Evolutionary conservation across 441 rosid genomes (phyloP).

Genomic region (Codiaeum variegatum): DNA sequence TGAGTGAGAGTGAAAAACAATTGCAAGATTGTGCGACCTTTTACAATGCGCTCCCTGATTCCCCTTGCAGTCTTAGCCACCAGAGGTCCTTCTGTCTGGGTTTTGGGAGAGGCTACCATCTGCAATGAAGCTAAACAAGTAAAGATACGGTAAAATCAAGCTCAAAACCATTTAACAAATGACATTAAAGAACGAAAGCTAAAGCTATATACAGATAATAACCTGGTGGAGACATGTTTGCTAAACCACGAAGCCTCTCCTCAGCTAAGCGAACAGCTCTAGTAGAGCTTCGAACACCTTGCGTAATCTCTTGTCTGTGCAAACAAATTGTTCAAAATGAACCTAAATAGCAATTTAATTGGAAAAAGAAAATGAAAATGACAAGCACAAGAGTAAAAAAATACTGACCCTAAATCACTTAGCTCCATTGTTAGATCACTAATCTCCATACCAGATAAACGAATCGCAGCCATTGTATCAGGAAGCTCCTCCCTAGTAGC

Average conservation of each 20-base stretch:
- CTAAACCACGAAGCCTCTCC: constrained; percentile 62
- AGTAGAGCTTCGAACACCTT: constrained; percentile 76
- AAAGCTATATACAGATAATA: constrained; percentile 12
- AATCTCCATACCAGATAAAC: constrained; percentile 90
- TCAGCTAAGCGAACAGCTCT: constrained; percentile 76
- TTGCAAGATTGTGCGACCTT: constrained; percentile 59
- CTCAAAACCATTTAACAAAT: constrained; percentile 8
- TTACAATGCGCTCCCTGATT: constrained; percentile 57
- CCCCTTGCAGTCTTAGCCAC: constrained; percentile 59
- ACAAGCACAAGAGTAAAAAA: not conserved
- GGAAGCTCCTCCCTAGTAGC: constrained; percentile 84
- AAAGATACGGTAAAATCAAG: constrained; percentile 43
- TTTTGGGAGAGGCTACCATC: constrained; percentile 38
- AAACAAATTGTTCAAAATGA: not conserved
- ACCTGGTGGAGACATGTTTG: constrained; percentile 58
- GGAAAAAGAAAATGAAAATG: not conserved
- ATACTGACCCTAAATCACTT: constrained; percentile 72
- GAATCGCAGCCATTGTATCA: constrained; percentile 84
- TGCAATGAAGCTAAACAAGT: constrained; percentile 79
- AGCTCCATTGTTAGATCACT: constrained; percentile 88
- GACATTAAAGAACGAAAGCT: not conserved
- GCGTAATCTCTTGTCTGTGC: constrained; percentile 76
- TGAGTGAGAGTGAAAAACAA: constrained; percentile 39
- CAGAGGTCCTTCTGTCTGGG: constrained; percentile 38
- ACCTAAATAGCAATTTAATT: not conserved